Percentiles rank a stretch among this genome's conserved stretches.
phyloP scores from a whole-genome alignment of 31 red algal species.

The Odonthalia washingtoniensis region DNA sequence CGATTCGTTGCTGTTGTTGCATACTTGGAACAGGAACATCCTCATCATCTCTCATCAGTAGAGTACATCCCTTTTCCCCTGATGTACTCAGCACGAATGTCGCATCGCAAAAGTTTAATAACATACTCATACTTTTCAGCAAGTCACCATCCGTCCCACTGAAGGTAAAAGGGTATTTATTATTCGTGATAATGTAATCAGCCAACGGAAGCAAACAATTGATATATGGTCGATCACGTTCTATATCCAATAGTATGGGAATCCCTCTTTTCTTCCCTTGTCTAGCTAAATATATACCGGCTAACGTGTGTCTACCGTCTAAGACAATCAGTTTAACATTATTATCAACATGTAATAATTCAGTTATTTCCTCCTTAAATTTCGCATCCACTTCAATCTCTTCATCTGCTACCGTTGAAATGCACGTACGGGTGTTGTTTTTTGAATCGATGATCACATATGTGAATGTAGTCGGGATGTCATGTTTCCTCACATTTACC shows the following conservation, averaged over 20 bases:
- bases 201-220: slow-evolving; percentile 69
- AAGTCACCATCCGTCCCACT: slow-evolving; percentile 17
- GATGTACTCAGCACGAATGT: slow-evolving; percentile 76
- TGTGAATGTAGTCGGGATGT: slow-evolving; percentile 75
- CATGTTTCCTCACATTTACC: slow-evolving; percentile 6
- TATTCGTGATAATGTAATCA: slow-evolving; percentile 97
- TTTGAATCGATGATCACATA: slow-evolving; percentile 92
- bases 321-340: slow-evolving; percentile 69
- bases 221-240: slow-evolving; percentile 78
- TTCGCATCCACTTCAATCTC: slow-evolving; percentile 52
- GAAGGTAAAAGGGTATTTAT: slow-evolving; percentile 78
- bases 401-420: slow-evolving; percentile 68
- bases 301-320: slow-evolving; percentile 83
- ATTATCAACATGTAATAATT: slow-evolving; percentile 31
- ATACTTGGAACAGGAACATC: background rate
- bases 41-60: slow-evolving; percentile 34
- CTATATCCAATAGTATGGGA: slow-evolving; percentile 91
- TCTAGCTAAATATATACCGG: slow-evolving; percentile 79
- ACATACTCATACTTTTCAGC: slow-evolving; percentile 39
- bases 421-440: slow-evolving; percentile 84
- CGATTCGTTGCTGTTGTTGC: too few relatives aligned
- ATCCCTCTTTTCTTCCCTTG: slow-evolving; percentile 62
- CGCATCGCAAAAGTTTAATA: slow-evolving; percentile 62
- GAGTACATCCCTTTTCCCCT: slow-evolving; percentile 67
- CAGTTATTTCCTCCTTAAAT: background rate